Conservation (phyloP, 179 eudicot genomes). For the Nepenthes alata region DNA sequence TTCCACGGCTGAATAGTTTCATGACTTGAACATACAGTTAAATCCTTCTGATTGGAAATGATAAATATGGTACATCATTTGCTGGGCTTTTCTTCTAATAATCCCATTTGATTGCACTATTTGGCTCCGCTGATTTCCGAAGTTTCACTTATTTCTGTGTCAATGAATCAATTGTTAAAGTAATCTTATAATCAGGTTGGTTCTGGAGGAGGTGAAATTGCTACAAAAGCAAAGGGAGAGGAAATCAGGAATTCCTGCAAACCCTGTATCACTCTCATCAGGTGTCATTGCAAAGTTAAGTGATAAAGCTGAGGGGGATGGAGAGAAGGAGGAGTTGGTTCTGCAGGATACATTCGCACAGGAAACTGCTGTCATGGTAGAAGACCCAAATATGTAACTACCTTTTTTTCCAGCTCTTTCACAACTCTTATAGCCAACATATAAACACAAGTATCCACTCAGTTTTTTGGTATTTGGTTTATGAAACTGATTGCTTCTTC, state of each 20-base stretch:
- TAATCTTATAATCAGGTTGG: constrained; percentile 35
- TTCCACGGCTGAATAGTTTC: not conserved
- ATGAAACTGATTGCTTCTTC: not conserved
- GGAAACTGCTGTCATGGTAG: constrained; percentile 93
- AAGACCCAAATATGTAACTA: constrained; percentile 86
- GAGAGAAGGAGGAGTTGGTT: constrained; percentile 85
- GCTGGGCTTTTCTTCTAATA: not conserved
- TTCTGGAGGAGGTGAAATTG: constrained; percentile 80
- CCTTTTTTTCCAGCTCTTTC: not conserved
- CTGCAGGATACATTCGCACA: constrained; percentile 97
- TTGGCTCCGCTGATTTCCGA: no score
- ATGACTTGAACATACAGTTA: constrained; percentile 4
- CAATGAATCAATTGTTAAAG: not conserved
- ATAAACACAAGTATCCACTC: not conserved
- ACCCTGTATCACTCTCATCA: constrained; percentile 19
- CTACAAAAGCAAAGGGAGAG: constrained; percentile 83
- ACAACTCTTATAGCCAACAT: not conserved
- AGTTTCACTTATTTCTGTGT: no score
- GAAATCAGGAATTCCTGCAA: constrained; percentile 62
- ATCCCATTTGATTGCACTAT: no score
- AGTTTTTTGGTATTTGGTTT: not conserved
- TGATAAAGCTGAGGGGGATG: constrained; percentile 63
- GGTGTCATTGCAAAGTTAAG: constrained; percentile 34
- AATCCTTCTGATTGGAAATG: not conserved
- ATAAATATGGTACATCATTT: not conserved